A percentile compares a stretch with the other conserved stretches of the same genome.
Evolutionary conservation across 257 asterid species (phyloP).

Genomic region (Linderniella brevidens): DNA sequence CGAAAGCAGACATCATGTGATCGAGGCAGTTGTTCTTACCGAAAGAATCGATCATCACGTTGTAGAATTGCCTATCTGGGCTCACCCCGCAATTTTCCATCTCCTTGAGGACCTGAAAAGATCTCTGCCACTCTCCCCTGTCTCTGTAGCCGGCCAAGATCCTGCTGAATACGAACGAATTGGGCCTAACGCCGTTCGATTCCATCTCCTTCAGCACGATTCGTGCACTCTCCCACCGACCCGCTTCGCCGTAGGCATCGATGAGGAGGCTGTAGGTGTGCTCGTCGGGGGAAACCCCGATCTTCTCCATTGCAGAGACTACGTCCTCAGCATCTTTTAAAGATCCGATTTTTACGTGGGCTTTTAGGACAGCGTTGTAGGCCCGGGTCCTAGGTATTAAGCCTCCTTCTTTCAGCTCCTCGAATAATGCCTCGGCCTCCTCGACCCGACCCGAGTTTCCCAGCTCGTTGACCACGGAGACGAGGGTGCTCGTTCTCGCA

Average conservation of each 20-base stretch:
- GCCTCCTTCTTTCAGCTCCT: slow-evolving; percentile 82
- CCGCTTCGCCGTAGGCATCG: slow-evolving; percentile 90
- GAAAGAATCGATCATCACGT: slow-evolving; percentile 82
- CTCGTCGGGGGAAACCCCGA: slow-evolving; percentile 70
- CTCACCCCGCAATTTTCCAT: slow-evolving; percentile 65
- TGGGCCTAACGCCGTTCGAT: slow-evolving; percentile 54
- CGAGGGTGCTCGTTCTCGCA: slow-evolving; percentile 51
- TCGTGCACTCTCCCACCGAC: slow-evolving; percentile 92
- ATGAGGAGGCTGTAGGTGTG: slow-evolving; percentile 74
- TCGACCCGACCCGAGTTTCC: slow-evolving; percentile 71
- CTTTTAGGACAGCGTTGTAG: slow-evolving; percentile 78
- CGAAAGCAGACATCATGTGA: slow-evolving; percentile 71
- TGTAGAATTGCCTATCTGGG: slow-evolving; percentile 73
- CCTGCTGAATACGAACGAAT: slow-evolving; percentile 53
- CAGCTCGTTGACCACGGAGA: slow-evolving; percentile 42
- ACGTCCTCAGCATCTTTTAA: slow-evolving; percentile 65
- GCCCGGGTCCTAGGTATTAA: slow-evolving; percentile 78
- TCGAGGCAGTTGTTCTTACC: slow-evolving; percentile 83
- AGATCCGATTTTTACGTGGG: slow-evolving; percentile 69
- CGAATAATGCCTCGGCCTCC: slow-evolving; percentile 88
- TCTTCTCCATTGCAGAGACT: slow-evolving; percentile 75
- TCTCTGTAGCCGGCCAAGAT: slow-evolving; percentile 75
- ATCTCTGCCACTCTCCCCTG: slow-evolving; percentile 91
- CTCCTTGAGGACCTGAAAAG: slow-evolving; percentile 88
- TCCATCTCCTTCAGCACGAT: slow-evolving; percentile 86